Evolutionary conservation across 1,284 basidiomycete species (phyloP), one percentile per base, ranked within the genome.

Genomic region (Cryptococcus floricola): DNA sequence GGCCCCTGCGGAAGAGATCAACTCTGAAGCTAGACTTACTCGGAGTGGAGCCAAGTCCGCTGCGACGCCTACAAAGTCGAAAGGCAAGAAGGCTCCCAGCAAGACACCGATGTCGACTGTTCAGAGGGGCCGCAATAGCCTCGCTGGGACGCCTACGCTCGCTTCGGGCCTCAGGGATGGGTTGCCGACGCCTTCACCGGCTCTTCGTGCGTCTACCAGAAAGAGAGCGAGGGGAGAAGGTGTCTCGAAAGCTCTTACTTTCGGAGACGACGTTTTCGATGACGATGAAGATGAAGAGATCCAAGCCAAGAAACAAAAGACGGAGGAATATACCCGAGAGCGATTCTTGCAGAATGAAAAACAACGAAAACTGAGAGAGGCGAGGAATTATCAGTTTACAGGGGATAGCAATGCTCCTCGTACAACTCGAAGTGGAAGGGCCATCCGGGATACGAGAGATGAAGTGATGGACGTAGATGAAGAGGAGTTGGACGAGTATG

Each of bases 371-470:
- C 69, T 71, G 51, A 63, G 71, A 39, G 73, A 77, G 59, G 76
- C 76, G 31, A 63, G 76, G 18, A 77, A 77, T 53, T 77, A 75
- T 53, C 61, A 62, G 4, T 77, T 67, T 57, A 64, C 70, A 47
- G 75, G 75, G 5, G 73, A 74, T 51, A 69, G 62, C 5, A 58
- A 63, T 52, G 72, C 74, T n/a, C 73, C 72, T 14, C 67, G 67
- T 25, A 56, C 66, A 49, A 70, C 71, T 31, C 51, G 76, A 41
- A 74, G 72, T 45, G 76, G 76, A 23, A 62, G 64, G 39, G 63
- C 72, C 2, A 60, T 76, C 5, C 47, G 56, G 5, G 53, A 41
- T 14, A 54, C 52, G 28, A 43, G 43, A 16, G 12, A 46, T 38
- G 14, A 28, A 28, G 43, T 41, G 38, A 39, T 44, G 25, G 39